Base-by-base conservation (phyloP, 192 early-diverging fungal genomes). In the Entomortierella lignicola region DNA sequence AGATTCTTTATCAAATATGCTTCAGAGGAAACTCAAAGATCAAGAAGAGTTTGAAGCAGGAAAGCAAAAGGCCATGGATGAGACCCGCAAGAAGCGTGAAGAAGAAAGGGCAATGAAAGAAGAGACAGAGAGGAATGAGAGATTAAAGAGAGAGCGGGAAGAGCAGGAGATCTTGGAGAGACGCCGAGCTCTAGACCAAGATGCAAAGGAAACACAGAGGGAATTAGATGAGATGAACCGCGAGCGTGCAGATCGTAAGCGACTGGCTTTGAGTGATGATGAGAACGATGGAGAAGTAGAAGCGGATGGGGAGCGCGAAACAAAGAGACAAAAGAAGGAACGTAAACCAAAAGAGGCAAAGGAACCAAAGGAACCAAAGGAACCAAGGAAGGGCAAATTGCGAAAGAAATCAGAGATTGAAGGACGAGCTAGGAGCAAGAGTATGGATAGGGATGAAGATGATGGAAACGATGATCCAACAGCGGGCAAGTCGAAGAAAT, bases 31-130 rank as follows among this genome's bases (percentile, higher is more conserved):
- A 55, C 80, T 84, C 13, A 69, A 80, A 42, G 90, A 90, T 26
- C 92, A 93, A 44, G 81, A 85, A 41, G 60, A 81, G 10, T 86
- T 88, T 66, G 92, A 92, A 52, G 83, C 74, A 5, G 83, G 88
- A 39, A 84, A 85, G 41, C 69, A 87, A 54, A 75, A 79, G 34
- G 69, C 80, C 31, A 58, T 85, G 20, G 85, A 89, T 17, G 85
- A 87, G 31, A 81, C 85, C 3, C 85, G 86, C 55, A 79, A 67
- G 61, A 87, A 83, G 57, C 88, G 89, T 51, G 88, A 87, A 43
- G 83, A 82, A 21, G 89, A 88, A 27, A 63, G 66, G n/a, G 60
- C n/a, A 6, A 81, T 80, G 31, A 75, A 71, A 18, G 63, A 82
- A 11, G 81, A 81, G 23, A 72, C 65, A 59, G 73, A 81, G 26